Conservation (phyloP, 2,329 filamentous ascomycete genomes). For the Epichloe brachyelytri region DNA sequence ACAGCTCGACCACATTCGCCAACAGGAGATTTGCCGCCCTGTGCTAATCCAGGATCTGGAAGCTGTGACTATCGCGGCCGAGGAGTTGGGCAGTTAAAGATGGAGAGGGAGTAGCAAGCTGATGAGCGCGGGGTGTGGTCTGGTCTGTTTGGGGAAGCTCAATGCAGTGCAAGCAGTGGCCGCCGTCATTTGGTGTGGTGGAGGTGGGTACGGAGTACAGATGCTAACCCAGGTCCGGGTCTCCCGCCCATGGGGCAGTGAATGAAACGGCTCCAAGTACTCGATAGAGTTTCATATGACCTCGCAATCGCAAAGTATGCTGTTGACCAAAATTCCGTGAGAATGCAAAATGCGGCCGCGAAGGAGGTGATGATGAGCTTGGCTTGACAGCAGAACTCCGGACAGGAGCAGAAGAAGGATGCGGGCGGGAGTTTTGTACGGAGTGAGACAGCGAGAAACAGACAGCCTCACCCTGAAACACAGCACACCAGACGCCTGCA, state of each 20-base stretch:
- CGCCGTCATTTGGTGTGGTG: slow-evolving; percentile 6
- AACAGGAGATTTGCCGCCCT: neutral
- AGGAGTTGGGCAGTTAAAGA: neutral
- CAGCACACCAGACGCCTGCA: neutral
- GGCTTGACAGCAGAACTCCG: neutral
- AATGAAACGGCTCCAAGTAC: neutral
- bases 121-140: slow-evolving; percentile 4
- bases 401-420: neutral
- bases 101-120: slow-evolving; percentile 6
- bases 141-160: slow-evolving; percentile 2
- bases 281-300: neutral
- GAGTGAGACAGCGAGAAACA: neutral
- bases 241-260: neutral
- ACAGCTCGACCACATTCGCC: slow-evolving; percentile 6
- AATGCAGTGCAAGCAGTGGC: neutral
- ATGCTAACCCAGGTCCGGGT: neutral
- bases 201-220: slow-evolving; percentile 3
- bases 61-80: neutral
- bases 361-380: neutral
- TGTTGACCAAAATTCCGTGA: neutral
- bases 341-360: neutral
- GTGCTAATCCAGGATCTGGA: neutral
- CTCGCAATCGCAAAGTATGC: neutral
- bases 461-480: neutral
- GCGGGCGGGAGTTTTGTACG: neutral